A percentile compares a stretch with the other conserved stretches of the same genome.
Conservation (phyloP, 1,284 basidiomycete species). For the Prillingera fragicola region DNA sequence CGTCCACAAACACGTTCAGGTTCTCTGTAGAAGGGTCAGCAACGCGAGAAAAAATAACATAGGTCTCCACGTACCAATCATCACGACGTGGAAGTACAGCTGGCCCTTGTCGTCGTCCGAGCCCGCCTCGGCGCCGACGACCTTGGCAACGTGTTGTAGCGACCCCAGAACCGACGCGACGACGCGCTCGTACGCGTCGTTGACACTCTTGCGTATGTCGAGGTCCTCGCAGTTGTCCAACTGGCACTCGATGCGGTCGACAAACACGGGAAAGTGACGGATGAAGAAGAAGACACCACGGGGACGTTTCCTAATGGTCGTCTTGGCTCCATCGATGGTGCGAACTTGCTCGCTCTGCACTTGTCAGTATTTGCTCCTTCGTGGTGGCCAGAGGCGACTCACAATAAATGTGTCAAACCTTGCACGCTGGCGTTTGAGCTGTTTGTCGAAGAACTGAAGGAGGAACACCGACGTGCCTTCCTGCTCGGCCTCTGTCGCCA, state of each 20-base stretch:
- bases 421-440: conserved; percentile 67
- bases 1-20: conserved; percentile 86
- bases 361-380: neutral
- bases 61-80: conserved; percentile 67
- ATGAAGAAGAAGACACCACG: conserved; percentile 86
- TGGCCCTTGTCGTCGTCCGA: conserved; percentile 87
- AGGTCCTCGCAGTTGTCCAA: conserved; percentile 70
- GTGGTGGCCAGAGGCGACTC: too few relatives aligned
- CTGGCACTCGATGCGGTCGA: conserved; percentile 77
- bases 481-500: conserved; percentile 65
- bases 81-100: conserved; percentile 89
- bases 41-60: conserved; percentile 1
- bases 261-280: conserved; percentile 84
- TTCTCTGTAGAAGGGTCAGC: conserved; percentile 61
- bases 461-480: conserved; percentile 73
- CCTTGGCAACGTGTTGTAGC: conserved; percentile 88
- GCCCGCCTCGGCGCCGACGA: conserved; percentile 62
- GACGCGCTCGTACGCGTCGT: conserved; percentile 80
- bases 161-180: conserved; percentile 85
- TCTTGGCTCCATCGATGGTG: conserved; percentile 80
- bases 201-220: conserved; percentile 71
- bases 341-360: conserved; percentile 84
- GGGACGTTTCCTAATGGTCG: conserved; percentile 68
- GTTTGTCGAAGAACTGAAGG: conserved; percentile 67
- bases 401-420: conserved; percentile 74